These are phyloP conservation scores for Fraxinus baroniana DNA, from an alignment of 305 asterid species.

Conservation along the genomic window DNA sequence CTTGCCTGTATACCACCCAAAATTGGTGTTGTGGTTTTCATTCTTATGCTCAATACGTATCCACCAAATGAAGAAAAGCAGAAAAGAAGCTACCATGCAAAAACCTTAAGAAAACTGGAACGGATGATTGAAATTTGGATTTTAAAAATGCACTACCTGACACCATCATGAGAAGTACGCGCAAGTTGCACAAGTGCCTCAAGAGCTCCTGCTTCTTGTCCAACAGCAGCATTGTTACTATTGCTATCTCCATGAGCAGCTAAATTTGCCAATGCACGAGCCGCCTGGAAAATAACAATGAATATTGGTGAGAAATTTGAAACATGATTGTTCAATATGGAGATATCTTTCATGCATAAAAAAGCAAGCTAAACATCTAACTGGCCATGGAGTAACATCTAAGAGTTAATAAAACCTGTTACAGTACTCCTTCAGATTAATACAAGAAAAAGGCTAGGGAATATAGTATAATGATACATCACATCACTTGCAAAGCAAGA, in stretches of 20 bases:
- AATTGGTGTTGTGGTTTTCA: background rate
- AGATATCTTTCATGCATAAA: background rate
- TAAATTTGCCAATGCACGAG: constrained; percentile 28
- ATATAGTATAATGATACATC: background rate
- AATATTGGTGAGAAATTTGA: constrained; percentile 13
- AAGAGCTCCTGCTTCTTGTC: constrained; percentile 84
- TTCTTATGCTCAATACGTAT: constrained; percentile 7
- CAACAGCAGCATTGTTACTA: constrained; percentile 76
- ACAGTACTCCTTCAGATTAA: background rate
- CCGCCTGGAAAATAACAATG: constrained; percentile 48
- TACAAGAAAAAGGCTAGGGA: constrained; percentile 4
- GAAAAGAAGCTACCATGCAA: background rate
- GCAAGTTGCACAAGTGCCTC: constrained; percentile 88
- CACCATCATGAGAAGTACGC: constrained; percentile 79
- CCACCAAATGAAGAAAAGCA: background rate
- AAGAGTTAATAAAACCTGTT: background rate
- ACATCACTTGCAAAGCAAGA: background rate
- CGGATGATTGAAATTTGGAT: background rate
- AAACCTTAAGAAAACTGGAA: constrained; percentile 2
- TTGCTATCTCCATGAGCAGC: constrained; percentile 98
- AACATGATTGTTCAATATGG: background rate
- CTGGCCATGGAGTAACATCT: constrained; percentile 5
- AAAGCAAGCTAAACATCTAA: background rate
- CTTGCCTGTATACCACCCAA: constrained; percentile 38
- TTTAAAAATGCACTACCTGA: constrained; percentile 44